A percentile compares a stretch with the other conserved stretches of the same genome.
Evolutionary conservation across 2,329 filamentous ascomycete species (phyloP).

Genomic region (Neonectria coccinea): DNA sequence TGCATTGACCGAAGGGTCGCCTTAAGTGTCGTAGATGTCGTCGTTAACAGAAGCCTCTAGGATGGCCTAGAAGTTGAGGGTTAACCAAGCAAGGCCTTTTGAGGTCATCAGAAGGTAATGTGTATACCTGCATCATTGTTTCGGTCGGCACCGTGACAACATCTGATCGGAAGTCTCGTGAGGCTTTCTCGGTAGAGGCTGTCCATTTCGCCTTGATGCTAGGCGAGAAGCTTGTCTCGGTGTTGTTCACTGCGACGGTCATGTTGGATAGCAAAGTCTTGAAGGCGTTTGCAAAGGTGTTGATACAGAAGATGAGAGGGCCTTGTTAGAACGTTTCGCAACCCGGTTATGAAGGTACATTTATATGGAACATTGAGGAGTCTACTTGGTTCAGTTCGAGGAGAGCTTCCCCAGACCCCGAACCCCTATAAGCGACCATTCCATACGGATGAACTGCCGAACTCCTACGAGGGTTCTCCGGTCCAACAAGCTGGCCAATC

Average conservation of each 20-base stretch:
- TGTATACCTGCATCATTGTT: conserved; percentile 42
- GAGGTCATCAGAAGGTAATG: background rate
- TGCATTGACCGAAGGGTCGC: conserved; percentile 44
- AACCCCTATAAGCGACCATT: background rate
- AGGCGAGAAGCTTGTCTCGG: conserved; percentile 17
- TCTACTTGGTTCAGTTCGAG: background rate
- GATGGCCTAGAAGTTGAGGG: conserved; percentile 31
- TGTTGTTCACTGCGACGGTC: conserved; percentile 8
- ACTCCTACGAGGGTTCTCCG: background rate
- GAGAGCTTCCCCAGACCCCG: background rate
- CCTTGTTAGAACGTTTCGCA: background rate
- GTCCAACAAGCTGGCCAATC: too few species aligned
- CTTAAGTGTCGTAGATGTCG: conserved; percentile 45
- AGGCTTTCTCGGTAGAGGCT: conserved; percentile 31
- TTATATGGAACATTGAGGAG: background rate
- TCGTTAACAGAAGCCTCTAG: conserved; percentile 45
- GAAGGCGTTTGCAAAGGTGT: background rate
- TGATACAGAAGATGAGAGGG: background rate
- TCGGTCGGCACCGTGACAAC: conserved; percentile 35
- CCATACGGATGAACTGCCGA: background rate
- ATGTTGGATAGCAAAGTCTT: background rate
- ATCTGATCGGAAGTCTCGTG: conserved; percentile 46
- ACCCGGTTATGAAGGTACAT: too few species aligned
- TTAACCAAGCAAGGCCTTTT: background rate
- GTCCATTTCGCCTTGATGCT: conserved; percentile 22